Evolutionary conservation across 768 basidiomycete species (phyloP), one percentile per base, ranked within the genome.

Genomic region (Tylopilus balloui): DNA sequence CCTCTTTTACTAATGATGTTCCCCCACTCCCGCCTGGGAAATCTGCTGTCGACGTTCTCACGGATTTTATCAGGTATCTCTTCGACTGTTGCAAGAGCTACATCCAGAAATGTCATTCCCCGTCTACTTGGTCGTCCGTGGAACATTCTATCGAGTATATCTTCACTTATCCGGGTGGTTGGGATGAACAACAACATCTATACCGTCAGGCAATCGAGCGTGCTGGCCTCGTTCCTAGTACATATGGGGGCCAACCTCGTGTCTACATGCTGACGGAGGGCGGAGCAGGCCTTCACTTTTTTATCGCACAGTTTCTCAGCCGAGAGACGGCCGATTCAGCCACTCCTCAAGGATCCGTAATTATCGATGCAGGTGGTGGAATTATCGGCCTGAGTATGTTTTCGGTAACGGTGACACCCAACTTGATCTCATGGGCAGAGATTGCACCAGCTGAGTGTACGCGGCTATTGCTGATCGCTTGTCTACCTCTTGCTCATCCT

Each of bases 11-110:
- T 10, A 14, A 43, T n/a, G 15, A 44, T 31, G 60, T 73, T 10
- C 71, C 69, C 0, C 64, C 71, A 4, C 62, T 63, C 9, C 62
- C 62, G 19, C 10, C 21, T 6, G 31, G 42, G 4, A 44, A 32
- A 34, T 44, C 42, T 12, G 21, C 15, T n/a, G 15, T 34, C 15
- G 21, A 34, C 20, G 11, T 44, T 24, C 31, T 44, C 21, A 17
- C 42, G 9, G 42, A 44, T 21, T 44, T 44, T 4, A 31, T 43
- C 29, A 23, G 6, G 12, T 43, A 43, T n/a, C 20, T 43, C 20
- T 43, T 43, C 6, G 3, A 23, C 6, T 62, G 59, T 21, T 45
- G 49, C 36, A 51, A 42, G 6, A 47, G 20, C 10, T 67, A 43
- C 20, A 43, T 43, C 23, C 35, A 49, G 19, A 56, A 52, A 14